Percentiles rank a stretch among this genome's conserved stretches.
Evolutionary conservation across 371 early-diverging fungal genomes (phyloP).

Genomic region (Lichtheimia hyalospora): DNA sequence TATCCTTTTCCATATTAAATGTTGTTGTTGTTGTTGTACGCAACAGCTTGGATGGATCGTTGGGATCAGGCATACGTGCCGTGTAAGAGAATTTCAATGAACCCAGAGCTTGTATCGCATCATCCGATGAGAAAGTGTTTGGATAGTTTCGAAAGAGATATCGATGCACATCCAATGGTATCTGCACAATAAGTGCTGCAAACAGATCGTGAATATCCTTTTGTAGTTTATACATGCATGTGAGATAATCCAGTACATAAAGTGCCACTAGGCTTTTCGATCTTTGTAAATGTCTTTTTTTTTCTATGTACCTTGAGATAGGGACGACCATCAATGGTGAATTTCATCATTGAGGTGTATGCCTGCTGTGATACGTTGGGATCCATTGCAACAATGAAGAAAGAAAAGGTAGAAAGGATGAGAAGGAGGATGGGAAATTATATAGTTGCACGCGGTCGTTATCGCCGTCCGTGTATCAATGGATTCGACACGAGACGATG

Average conservation of each 20-base stretch:
- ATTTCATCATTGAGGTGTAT: constrained; percentile 54
- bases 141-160: constrained; percentile 57
- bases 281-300: too few species aligned
- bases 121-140: constrained; percentile 63
- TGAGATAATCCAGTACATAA: background rate
- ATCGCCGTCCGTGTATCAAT: too few species aligned
- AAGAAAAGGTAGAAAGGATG: background rate
- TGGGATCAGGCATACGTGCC: constrained; percentile 54
- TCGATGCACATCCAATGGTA: constrained; percentile 55
- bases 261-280: background rate
- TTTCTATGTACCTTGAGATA: constrained; percentile 36
- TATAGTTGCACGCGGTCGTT: too few species aligned
- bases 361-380: constrained; percentile 34
- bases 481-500: too few species aligned
- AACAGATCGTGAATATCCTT: constrained; percentile 68
- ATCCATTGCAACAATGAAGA: constrained; percentile 4
- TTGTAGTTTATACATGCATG: background rate
- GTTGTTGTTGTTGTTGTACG: constrained; percentile 65
- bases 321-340: constrained; percentile 51
- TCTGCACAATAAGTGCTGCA: constrained; percentile 60
- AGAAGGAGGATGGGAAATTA: background rate
- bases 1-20: constrained; percentile 63
- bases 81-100: constrained; percentile 56
- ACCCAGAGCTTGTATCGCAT: constrained; percentile 55
- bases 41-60: constrained; percentile 48